Conservation (phyloP, 2,329 filamentous ascomycete genomes). For the Beauveria sp. region DNA sequence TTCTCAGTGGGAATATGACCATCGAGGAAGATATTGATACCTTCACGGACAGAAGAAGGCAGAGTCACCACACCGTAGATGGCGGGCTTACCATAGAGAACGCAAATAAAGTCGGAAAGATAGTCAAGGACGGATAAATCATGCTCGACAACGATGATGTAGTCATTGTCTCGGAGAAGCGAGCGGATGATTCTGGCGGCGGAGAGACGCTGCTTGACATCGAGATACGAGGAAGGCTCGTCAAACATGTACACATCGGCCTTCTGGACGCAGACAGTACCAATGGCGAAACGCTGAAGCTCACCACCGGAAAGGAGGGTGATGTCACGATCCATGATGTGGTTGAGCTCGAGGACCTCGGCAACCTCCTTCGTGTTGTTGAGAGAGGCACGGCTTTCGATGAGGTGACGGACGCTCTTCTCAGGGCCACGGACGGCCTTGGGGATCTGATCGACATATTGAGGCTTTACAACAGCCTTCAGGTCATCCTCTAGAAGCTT, state of each 20-base stretch:
- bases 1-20: conserved; percentile 98
- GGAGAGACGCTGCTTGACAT: conserved; percentile 97
- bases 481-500: conserved; percentile 95
- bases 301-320: conserved; percentile 90
- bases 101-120: conserved; percentile 96
- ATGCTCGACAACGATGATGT: conserved; percentile 98
- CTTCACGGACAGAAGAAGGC: conserved; percentile 92
- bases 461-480: conserved; percentile 96
- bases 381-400: conserved; percentile 69
- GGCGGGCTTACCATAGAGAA: conserved; percentile 90
- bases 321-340: conserved; percentile 89
- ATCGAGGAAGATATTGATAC: conserved; percentile 98
- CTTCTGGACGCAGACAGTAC: conserved; percentile 88
- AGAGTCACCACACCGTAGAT: conserved; percentile 97
- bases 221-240: conserved; percentile 95
- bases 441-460: conserved; percentile 98
- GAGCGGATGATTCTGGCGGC: conserved; percentile 90
- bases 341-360: conserved; percentile 75
- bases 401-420: conserved; percentile 70
- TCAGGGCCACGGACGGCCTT: conserved; percentile 78
- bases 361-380: conserved; percentile 76
- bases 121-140: conserved; percentile 98
- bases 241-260: conserved; percentile 99
- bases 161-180: conserved; percentile 80
- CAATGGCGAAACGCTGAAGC: conserved; percentile 95